phyloP scores from a whole-genome alignment of 2,329 filamentous ascomycete species.

The Coniochaeta sp. region DNA sequence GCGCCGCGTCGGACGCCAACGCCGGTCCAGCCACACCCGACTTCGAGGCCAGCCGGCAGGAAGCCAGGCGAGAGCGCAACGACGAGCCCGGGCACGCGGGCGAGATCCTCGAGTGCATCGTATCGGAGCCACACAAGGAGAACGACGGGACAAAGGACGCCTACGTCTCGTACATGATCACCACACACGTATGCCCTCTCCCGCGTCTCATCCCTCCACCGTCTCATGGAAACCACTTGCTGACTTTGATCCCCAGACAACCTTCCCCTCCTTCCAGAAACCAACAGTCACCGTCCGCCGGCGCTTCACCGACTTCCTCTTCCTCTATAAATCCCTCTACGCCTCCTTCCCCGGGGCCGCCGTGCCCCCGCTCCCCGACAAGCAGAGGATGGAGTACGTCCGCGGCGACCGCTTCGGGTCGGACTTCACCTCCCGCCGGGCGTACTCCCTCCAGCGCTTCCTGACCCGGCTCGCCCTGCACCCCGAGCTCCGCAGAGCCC shows the following conservation, averaged over 20 bases:
- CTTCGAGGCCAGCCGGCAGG: constrained; percentile 30
- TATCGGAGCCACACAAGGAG: constrained; percentile 83
- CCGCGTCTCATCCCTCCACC: background rate
- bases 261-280: constrained; percentile 88
- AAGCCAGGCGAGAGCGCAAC: constrained; percentile 35
- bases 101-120: constrained; percentile 75
- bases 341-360: constrained; percentile 87
- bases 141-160: constrained; percentile 94
- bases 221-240: constrained; percentile 1
- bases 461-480: constrained; percentile 80
- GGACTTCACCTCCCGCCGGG: constrained; percentile 84
- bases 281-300: constrained; percentile 72
- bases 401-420: constrained; percentile 89
- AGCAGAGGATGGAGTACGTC: constrained; percentile 99
- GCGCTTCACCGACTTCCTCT: constrained; percentile 96
- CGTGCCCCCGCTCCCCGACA: constrained; percentile 90
- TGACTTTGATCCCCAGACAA: constrained; percentile 53
- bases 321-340: constrained; percentile 83
- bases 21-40: constrained; percentile 15
- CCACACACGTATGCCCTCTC: constrained; percentile 61
- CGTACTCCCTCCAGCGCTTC: constrained; percentile 87
- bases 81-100: constrained; percentile 52
- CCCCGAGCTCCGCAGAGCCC: constrained; percentile 75
- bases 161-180: constrained; percentile 92
- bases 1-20: constrained; percentile 13